Conservation (phyloP, 345 rosid species). For the Gossypium anomalum region DNA sequence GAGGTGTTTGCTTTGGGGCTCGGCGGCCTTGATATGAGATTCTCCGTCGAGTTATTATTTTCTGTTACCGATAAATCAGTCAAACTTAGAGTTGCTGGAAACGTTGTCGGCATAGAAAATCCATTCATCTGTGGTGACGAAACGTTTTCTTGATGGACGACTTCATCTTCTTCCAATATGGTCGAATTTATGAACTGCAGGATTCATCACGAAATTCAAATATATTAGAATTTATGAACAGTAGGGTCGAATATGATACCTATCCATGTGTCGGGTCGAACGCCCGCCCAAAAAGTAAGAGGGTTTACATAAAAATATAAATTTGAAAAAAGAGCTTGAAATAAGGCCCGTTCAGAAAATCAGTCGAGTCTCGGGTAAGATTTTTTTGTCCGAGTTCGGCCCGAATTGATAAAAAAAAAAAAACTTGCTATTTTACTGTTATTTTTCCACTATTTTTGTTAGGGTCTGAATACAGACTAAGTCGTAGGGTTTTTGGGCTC, state of each 20-base stretch:
- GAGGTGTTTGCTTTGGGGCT: neutral
- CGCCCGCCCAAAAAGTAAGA: too few relatives aligned
- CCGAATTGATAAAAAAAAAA: too few relatives aligned
- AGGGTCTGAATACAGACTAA: too few relatives aligned
- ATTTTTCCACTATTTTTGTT: too few relatives aligned
- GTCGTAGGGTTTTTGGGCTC: too few relatives aligned
- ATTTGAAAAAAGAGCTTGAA: accelerated
- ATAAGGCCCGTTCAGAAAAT: accelerated
- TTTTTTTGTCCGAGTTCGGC: too few relatives aligned
- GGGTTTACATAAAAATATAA: too few relatives aligned
- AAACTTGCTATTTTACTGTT: too few relatives aligned
- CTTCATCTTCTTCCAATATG: neutral
- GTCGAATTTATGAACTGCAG: neutral
- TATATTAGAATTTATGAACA: too few relatives aligned
- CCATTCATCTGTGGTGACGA: neutral
- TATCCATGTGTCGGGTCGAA: too few relatives aligned
- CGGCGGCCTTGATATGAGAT: neutral
- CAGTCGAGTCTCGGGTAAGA: accelerated
- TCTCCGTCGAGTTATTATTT: neutral
- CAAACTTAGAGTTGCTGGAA: neutral
- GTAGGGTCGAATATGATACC: too few relatives aligned
- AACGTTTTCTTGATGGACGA: neutral
- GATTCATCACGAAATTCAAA: neutral
- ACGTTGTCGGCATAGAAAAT: neutral
- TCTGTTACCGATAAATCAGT: neutral